Conservation (phyloP, 2,329 filamentous ascomycete species). For the Penicillium sp. region DNA sequence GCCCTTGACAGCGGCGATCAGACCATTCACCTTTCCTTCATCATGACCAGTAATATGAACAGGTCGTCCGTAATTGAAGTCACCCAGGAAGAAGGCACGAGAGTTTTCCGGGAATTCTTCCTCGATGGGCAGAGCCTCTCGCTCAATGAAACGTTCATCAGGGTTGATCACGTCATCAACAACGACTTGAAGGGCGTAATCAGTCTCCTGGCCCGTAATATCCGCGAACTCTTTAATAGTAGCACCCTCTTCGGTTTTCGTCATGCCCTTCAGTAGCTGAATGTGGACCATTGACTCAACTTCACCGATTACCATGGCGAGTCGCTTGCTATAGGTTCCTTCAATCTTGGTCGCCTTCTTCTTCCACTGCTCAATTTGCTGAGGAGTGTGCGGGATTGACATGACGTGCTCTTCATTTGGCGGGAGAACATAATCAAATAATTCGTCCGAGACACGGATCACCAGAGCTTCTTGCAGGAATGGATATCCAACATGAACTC, state of each 20-base stretch:
- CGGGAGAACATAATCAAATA: conserved; percentile 80
- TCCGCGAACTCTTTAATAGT: conserved; percentile 89
- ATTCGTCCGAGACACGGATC: conserved; percentile 81
- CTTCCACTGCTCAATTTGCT: conserved; percentile 77
- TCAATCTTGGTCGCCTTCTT: conserved; percentile 84
- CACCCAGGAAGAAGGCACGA: conserved; percentile 87
- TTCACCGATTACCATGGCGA: conserved; percentile 80
- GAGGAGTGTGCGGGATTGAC: conserved; percentile 67
- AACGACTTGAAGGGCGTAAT: conserved; percentile 86
- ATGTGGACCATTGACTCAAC: conserved; percentile 90
- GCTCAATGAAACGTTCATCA: conserved; percentile 90
- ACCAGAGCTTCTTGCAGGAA: conserved; percentile 95
- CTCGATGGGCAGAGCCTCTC: conserved; percentile 78
- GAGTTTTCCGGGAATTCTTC: conserved; percentile 85
- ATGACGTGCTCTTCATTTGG: conserved; percentile 64
- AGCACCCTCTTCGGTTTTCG: conserved; percentile 86
- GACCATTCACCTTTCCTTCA: conserved; percentile 72
- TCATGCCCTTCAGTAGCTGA: conserved; percentile 86
- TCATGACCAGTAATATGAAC: conserved; percentile 76
- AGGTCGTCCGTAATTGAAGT: conserved; percentile 87
- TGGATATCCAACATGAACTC: conserved; percentile 88
- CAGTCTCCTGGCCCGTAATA: conserved; percentile 79
- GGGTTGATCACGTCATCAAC: conserved; percentile 88
- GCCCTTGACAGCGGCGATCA: conserved; percentile 68
- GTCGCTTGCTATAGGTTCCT: conserved; percentile 80